phyloP scores from a whole-genome alignment of 1,284 basidiomycete species.

The Quambalaria eucalypti region DNA sequence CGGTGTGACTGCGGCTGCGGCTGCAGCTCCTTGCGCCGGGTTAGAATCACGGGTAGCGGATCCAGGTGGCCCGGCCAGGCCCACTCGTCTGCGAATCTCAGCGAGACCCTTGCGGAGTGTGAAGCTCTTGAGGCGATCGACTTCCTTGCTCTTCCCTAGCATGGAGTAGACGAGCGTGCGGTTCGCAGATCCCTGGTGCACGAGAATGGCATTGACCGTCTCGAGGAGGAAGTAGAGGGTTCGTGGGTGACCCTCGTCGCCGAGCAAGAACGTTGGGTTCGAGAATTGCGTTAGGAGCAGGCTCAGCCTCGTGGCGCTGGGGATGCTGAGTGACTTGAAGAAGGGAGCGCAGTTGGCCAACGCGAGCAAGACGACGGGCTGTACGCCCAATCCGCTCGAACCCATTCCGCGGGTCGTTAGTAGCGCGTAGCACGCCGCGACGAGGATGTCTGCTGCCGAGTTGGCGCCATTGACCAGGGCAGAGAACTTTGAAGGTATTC shows the following conservation, averaged over 20 bases:
- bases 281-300: constrained; percentile 84
- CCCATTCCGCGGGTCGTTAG: constrained; percentile 61
- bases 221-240: constrained; percentile 88
- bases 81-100: constrained; percentile 56
- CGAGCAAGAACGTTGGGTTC: constrained; percentile 74
- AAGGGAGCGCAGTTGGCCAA: constrained; percentile 79
- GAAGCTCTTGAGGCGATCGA: constrained; percentile 80
- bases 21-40: constrained; percentile 13
- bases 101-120: constrained; percentile 71
- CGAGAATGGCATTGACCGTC: constrained; percentile 73
- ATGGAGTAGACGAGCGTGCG: constrained; percentile 80
- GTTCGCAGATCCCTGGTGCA: constrained; percentile 56
- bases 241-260: constrained; percentile 86
- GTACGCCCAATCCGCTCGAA: background rate
- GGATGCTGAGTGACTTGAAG: constrained; percentile 65
- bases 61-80: background rate
- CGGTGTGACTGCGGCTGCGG: constrained; percentile 11
- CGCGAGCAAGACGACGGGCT: constrained; percentile 61
- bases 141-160: constrained; percentile 66
- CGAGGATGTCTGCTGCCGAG: constrained; percentile 22
- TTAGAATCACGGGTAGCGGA: constrained; percentile 2
- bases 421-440: constrained; percentile 67
- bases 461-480: constrained; percentile 3
- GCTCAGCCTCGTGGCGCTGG: constrained; percentile 69
- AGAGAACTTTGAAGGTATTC: constrained; percentile 8